Evolutionary conservation across 306 rosid species (phyloP).

Genomic region (Dalbergia oliveri): DNA sequence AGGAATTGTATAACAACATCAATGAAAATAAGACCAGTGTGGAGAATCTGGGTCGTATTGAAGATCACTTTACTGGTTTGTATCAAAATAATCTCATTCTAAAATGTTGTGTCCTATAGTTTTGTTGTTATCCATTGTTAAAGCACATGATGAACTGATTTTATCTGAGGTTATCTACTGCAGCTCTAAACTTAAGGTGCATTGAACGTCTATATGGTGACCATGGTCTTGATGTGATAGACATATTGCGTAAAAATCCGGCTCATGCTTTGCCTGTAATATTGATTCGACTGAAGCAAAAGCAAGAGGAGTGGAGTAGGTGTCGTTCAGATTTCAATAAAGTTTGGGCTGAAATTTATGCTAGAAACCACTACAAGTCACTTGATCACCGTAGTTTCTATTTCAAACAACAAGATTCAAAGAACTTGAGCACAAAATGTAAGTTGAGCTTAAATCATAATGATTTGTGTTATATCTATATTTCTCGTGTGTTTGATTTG

Average conservation of each 20-base stretch:
- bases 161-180: slow-evolving; percentile 36
- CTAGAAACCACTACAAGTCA: slow-evolving; percentile 95
- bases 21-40: slow-evolving; percentile 66
- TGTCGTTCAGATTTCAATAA: slow-evolving; percentile 93
- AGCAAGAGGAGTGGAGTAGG: slow-evolving; percentile 97
- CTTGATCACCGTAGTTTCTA: slow-evolving; percentile 99
- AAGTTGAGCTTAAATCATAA: slow-evolving; percentile 50
- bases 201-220: slow-evolving; percentile 98
- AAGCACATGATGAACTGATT: slow-evolving; percentile 29
- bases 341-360: slow-evolving; percentile 98
- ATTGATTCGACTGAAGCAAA: slow-evolving; percentile 93
- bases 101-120: slow-evolving; percentile 18
- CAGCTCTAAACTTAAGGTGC: slow-evolving; percentile 94
- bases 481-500: slow-evolving; percentile 27
- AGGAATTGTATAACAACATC: slow-evolving; percentile 77
- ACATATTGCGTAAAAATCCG: slow-evolving; percentile 90
- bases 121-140: slow-evolving; percentile 22
- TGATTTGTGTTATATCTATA: slow-evolving; percentile 13
- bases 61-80: slow-evolving; percentile 92
- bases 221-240: slow-evolving; percentile 96
- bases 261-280: slow-evolving; percentile 81
- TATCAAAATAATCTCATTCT: slow-evolving; percentile 40
- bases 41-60: slow-evolving; percentile 69
- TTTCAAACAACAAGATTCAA: slow-evolving; percentile 99
- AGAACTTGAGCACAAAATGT: slow-evolving; percentile 96